Evolutionary conservation across 257 asterid species (phyloP).

Genomic region (Cordia subcordata): DNA sequence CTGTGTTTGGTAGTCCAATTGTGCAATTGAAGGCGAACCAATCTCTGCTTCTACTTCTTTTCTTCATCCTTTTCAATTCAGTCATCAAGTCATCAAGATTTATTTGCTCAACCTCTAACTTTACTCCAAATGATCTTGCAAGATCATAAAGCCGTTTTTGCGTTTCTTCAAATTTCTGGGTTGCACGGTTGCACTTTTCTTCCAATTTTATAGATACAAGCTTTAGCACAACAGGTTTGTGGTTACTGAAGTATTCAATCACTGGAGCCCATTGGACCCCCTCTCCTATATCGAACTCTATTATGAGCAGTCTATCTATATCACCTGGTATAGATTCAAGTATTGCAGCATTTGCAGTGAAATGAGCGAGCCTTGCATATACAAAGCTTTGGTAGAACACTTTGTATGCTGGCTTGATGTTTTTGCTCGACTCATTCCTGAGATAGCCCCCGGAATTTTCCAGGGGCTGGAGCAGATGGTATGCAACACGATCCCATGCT

Average conservation of each 20-base stretch:
- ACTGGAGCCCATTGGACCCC: constrained; percentile 49
- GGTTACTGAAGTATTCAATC: constrained; percentile 47
- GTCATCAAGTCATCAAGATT: constrained; percentile 22
- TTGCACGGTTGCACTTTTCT: constrained; percentile 17
- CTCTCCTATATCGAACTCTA: constrained; percentile 35
- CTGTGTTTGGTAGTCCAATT: constrained; percentile 65
- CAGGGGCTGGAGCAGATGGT: constrained; percentile 39
- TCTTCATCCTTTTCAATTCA: constrained; percentile 33
- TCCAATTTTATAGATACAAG: constrained; percentile 47
- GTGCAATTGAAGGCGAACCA: constrained; percentile 68
- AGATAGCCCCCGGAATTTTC: constrained; percentile 38
- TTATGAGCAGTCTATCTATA: constrained; percentile 16
- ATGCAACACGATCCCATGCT: constrained; percentile 49
- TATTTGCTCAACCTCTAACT: constrained; percentile 43
- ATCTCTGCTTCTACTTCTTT: constrained; percentile 23
- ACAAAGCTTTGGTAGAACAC: constrained; percentile 40
- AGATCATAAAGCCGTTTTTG: constrained; percentile 38
- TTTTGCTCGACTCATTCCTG: constrained; percentile 47
- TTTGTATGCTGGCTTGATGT: constrained; percentile 38
- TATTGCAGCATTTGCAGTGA: constrained; percentile 33
- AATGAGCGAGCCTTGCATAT: constrained; percentile 35
- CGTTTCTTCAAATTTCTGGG: constrained; percentile 47
- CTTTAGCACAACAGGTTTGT: constrained; percentile 29
- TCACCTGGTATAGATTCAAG: constrained; percentile 28
- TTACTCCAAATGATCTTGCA: constrained; percentile 36